Base-by-base conservation (phyloP, 1,284 basidiomycete genomes). In the Paramarasmius palmivorus region DNA sequence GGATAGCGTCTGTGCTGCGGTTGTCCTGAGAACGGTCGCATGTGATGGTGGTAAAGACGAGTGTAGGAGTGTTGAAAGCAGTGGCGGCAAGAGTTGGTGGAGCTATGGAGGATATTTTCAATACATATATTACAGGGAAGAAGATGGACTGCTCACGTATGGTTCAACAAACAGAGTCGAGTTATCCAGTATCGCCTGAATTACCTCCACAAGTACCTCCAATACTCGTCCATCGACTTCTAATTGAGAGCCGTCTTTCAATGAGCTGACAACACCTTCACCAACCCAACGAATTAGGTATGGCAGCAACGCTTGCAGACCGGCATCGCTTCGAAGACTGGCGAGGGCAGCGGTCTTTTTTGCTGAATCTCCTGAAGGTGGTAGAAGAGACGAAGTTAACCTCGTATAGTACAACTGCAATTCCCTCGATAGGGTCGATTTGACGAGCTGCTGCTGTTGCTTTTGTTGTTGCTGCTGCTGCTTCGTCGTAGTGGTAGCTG, bases 201-300 rank as follows among this genome's bases (percentile, higher is more conserved):
- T 83, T 15, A 92, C 90, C 58, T 94, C 90, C 56, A 97, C 73
- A 55, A 93, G 73, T 26, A 93, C 86, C 59, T 90, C 89, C 2
- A 96, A 73, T 10, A 83, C 78, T 54, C 76, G 77, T 6, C 88
- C 86, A 54, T 90, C 82, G 56, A 73, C 70, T 60, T 92, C 84
- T 49, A 75, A 71, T 58, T 84, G 76, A 14, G 74, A 65, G 5
- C 83, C 82, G 41, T 86, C 82, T 57, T 81, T 83, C 47, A 91
- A 68, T 0, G 81, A 79, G 8, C 73, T 78, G n/a, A 90, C 84
- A 8, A 93, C 89, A 34, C 88, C 93, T 66, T 98, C 94, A 6
- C 88, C 92, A 1, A 96, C 83, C 93, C 96, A 99, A 48, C 93
- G 88, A 42, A 98, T 92, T 26, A 99, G 79, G 68, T 99, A 99